phyloP scores from a whole-genome alignment of 108 stramenopile genomes.

The Cyclotella sp. region DNA sequence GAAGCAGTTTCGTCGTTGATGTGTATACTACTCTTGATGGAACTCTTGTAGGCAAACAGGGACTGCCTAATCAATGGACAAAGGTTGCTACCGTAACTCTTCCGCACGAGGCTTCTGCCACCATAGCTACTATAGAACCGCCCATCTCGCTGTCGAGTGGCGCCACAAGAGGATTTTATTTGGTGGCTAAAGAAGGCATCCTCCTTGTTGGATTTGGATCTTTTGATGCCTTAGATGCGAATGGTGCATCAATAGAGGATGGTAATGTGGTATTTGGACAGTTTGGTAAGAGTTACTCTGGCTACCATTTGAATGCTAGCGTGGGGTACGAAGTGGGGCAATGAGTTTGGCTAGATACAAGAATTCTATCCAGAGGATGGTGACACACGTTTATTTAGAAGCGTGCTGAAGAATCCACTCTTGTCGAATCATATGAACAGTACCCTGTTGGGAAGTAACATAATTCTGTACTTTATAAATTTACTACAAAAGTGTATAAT shows the following conservation, averaged over 20 bases:
- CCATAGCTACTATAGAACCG: constrained; percentile 4
- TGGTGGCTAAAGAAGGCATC: constrained; percentile 9
- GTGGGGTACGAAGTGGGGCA: not conserved
- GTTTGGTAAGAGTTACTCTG: constrained; percentile 17
- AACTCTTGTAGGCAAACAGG: constrained; percentile 15
- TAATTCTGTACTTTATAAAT: too few species aligned
- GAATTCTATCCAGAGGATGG: too few species aligned
- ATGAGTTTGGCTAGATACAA: not conserved
- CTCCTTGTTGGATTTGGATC: constrained; percentile 11
- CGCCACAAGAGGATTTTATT: constrained; percentile 11
- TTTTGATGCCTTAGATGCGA: not conserved
- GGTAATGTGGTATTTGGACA: constrained; percentile 10
- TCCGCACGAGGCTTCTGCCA: not conserved
- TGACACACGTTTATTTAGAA: too few species aligned
- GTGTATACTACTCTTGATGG: constrained; percentile 6
- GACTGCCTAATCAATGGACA: constrained; percentile 8
- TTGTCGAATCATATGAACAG: too few species aligned
- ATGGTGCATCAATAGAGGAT: constrained; percentile 8
- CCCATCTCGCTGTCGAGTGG: constrained; percentile 1
- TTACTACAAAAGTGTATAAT: too few species aligned
- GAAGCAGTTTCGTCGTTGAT: not conserved
- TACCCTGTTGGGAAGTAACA: too few species aligned
- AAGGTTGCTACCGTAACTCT: constrained; percentile 15
- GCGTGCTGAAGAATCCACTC: too few species aligned
- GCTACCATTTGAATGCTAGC: constrained; percentile 7